A percentile compares a stretch with the other conserved stretches of the same genome.
Evolutionary conservation across 306 rosid genomes (phyloP).

Genomic region (Dryas octopetala): DNA sequence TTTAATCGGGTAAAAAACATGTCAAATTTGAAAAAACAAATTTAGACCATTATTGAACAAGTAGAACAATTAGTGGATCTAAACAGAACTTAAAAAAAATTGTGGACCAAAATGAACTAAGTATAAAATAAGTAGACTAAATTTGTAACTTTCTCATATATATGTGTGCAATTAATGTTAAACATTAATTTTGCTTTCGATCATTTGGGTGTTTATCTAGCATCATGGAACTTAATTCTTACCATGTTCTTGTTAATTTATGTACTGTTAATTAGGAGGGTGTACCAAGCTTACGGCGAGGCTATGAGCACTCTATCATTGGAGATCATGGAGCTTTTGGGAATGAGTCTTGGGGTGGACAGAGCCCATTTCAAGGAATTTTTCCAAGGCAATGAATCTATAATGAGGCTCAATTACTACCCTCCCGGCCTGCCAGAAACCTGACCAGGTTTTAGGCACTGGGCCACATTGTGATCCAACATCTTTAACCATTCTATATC

Average conservation of each 20-base stretch:
- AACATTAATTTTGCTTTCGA: not conserved
- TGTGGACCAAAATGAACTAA: too few relatives aligned
- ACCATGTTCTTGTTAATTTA: too few relatives aligned
- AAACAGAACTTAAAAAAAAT: too few relatives aligned
- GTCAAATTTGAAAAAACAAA: too few relatives aligned
- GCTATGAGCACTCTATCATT: conserved; percentile 83
- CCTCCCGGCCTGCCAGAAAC: conserved; percentile 91
- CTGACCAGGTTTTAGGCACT: conserved; percentile 78
- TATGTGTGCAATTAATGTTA: not conserved
- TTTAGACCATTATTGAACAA: too few relatives aligned
- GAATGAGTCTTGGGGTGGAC: conserved; percentile 81
- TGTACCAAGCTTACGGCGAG: conserved; percentile 76
- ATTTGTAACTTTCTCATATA: too few relatives aligned
- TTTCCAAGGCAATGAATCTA: conserved; percentile 70
- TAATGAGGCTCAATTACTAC: conserved; percentile 92
- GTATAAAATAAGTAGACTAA: too few relatives aligned
- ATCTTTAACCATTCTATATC: conserved; percentile 88
- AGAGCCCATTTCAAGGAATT: conserved; percentile 56
- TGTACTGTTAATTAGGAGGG: conserved; percentile 37
- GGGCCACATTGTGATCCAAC: conserved; percentile 99
- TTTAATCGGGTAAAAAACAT: too few relatives aligned
- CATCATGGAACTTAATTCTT: too few relatives aligned
- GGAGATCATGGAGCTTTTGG: conserved; percentile 89
- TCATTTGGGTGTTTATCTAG: too few relatives aligned
- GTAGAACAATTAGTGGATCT: too few relatives aligned